These are phyloP conservation scores for Candida multigemmis DNA, from an alignment of 805 yeast genomes.

Conservation along the genomic window DNA sequence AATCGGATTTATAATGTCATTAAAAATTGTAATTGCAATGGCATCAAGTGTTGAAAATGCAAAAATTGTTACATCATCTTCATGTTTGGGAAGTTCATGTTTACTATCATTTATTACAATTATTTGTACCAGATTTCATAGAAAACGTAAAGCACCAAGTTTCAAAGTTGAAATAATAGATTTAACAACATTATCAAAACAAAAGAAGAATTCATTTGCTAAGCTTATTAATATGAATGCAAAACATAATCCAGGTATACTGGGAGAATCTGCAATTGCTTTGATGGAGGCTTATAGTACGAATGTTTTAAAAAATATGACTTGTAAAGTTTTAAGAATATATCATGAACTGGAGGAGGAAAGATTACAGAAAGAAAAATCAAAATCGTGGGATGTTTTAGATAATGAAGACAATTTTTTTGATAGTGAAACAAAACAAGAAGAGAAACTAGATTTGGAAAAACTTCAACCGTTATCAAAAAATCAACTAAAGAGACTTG, in stretches of 20 bases:
- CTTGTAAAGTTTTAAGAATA: conserved; percentile 8
- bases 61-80: conserved; percentile 4
- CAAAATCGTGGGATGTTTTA: conserved; percentile 5
- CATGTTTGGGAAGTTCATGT: conserved; percentile 5
- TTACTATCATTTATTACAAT: conserved; percentile 3
- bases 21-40: neutral
- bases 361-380: neutral
- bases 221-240: conserved; percentile 8
- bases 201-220: conserved; percentile 11
- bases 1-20: conserved; percentile 4
- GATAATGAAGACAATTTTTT: conserved; percentile 5
- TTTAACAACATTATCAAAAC: conserved; percentile 5
- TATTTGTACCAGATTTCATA: conserved; percentile 4
- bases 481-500: conserved; percentile 8
- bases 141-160: conserved; percentile 4
- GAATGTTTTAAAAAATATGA: conserved; percentile 5
- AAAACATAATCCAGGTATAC: conserved; percentile 9
- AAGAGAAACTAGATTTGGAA: conserved; percentile 2
- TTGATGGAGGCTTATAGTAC: conserved; percentile 9
- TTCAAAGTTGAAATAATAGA: conserved; percentile 8
- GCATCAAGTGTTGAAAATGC: conserved; percentile 1
- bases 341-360: conserved; percentile 4
- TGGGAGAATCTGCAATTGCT: conserved; percentile 9
- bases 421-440: neutral
- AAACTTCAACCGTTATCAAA: conserved; percentile 9